Conservation (phyloP, 768 basidiomycete species). For the Mrakia blollopis region DNA sequence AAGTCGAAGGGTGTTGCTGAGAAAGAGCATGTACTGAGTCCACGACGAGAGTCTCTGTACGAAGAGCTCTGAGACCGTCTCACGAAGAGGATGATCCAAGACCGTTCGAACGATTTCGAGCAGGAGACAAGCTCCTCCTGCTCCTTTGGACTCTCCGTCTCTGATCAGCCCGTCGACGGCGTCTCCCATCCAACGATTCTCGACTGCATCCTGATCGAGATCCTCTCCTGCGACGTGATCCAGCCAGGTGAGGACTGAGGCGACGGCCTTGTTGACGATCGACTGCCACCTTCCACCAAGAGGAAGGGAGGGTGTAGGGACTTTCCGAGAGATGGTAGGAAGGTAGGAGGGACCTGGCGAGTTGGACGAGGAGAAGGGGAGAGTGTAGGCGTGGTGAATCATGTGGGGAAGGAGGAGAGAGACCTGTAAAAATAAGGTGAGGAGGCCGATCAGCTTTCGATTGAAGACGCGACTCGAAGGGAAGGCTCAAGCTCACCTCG, state of each 20-base stretch:
- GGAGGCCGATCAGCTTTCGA: not conserved
- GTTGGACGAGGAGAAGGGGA: not conserved
- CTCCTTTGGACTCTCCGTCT: constrained; percentile 9
- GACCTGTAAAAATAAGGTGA: not conserved
- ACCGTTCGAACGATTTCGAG: constrained; percentile 3
- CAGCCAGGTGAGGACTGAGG: constrained; percentile 1
- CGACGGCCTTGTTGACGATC: not conserved
- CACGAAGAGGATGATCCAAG: not conserved
- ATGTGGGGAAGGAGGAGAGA: constrained; percentile 24
- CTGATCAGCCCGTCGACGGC: constrained; percentile 20
- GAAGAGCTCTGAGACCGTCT: constrained; percentile 14
- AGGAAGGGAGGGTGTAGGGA: not conserved
- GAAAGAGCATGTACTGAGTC: constrained; percentile 22
- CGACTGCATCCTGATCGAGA: not conserved
- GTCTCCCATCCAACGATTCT: constrained; percentile 19
- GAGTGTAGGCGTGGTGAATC: constrained; percentile 22
- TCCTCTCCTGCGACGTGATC: constrained; percentile 8
- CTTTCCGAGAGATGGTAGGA: constrained; percentile 17
- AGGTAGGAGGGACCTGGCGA: constrained; percentile 23
- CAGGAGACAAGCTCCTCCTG: not conserved
- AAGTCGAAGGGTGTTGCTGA: constrained; percentile 1
- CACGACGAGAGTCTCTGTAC: constrained; percentile 10
- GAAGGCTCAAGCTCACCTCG: constrained; percentile 8
- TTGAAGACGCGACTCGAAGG: not conserved
- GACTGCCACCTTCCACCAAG: not conserved